A percentile compares a stretch with the other conserved stretches of the same genome.
phyloP scores from a whole-genome alignment of 768 basidiomycete genomes.

The Agaricus subrufescens region DNA sequence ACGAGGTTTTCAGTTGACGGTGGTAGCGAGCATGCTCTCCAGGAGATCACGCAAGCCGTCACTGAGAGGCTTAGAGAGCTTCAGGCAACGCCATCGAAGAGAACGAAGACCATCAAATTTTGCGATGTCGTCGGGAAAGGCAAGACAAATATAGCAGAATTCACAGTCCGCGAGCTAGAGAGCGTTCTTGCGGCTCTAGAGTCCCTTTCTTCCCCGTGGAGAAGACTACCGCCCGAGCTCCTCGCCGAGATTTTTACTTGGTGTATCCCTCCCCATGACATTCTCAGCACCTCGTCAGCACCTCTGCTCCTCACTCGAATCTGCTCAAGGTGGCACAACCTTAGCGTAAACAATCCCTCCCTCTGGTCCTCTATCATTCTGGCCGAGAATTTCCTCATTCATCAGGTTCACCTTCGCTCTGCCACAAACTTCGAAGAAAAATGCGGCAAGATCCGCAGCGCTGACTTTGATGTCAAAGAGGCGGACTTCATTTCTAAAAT shows the following conservation, averaged over 20 bases:
- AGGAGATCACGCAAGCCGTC: background rate
- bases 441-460: background rate
- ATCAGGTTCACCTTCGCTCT: background rate
- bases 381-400: conserved; percentile 3
- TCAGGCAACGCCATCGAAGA: background rate
- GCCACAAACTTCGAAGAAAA: background rate
- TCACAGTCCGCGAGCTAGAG: background rate
- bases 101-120: background rate
- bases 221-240: conserved; percentile 7
- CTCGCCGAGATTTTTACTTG: conserved; percentile 5
- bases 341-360: background rate
- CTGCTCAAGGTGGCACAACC: conserved; percentile 4
- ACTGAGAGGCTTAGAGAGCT: background rate
- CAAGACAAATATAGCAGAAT: background rate
- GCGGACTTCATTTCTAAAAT: background rate
- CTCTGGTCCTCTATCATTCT: conserved; percentile 6
- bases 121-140: background rate
- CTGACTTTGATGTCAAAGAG: background rate
- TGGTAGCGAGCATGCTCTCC: background rate
- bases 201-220: conserved; percentile 9
- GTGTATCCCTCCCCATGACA: background rate
- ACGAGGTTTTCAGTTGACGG: background rate
- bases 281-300: background rate
- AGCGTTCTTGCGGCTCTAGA: conserved; percentile 4
- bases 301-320: conserved; percentile 5